Evolutionary conservation across 2,329 filamentous ascomycete species (phyloP).

Genomic region (Dendrostoma leiphaemia): DNA sequence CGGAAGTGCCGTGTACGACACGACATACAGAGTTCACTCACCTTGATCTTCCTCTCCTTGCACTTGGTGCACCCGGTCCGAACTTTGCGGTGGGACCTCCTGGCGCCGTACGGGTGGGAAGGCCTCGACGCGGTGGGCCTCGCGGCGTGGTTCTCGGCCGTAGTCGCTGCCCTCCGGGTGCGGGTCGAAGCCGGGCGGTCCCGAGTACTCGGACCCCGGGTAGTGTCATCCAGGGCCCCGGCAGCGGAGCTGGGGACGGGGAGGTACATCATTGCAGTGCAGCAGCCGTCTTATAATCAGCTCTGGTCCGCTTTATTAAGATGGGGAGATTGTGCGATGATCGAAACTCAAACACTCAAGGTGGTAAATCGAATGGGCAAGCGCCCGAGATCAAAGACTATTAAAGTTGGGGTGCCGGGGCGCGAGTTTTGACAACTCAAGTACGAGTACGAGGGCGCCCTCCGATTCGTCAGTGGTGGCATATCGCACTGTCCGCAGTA

Average conservation of each 20-base stretch:
- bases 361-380: not conserved
- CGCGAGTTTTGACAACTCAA: not conserved
- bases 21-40: no score
- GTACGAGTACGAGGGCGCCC: not conserved
- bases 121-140: not conserved
- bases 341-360: not conserved
- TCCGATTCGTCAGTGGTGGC: not conserved
- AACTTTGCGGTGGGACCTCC: not conserved
- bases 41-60: not conserved
- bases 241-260: not conserved
- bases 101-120: not conserved
- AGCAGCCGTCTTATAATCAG: not conserved
- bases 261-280: not conserved
- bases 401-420: no score
- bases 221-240: not conserved
- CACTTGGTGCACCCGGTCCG: not conserved
- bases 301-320: not conserved
- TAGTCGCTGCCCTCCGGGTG: not conserved
- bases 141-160: not conserved
- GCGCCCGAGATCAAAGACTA: no score
- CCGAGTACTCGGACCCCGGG: not conserved
- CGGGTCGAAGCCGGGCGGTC: not conserved
- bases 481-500: no score
- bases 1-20: no score
- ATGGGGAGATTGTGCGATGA: not conserved